Percentiles rank a stretch among this genome's conserved stretches.
phyloP scores from a whole-genome alignment of 305 asterid genomes.

The Fraxinus dipetala region DNA sequence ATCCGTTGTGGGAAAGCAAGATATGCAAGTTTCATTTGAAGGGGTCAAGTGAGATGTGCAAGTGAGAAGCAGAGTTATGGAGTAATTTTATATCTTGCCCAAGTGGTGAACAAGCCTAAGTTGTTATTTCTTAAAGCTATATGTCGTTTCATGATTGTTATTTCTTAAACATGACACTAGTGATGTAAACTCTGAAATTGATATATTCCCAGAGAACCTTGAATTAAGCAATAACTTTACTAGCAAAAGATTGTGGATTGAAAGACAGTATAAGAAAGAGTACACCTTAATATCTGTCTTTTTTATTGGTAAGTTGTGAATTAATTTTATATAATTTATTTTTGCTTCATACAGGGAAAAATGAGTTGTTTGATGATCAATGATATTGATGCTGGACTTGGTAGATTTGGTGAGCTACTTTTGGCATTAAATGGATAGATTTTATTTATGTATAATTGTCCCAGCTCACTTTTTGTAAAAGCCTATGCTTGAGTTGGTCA shows the following conservation, averaged over 20 bases:
- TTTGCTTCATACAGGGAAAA: conserved; percentile 60
- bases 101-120: neutral
- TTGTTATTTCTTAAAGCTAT: neutral
- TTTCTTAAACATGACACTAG: neutral
- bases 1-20: neutral
- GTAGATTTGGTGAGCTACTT: conserved; percentile 76
- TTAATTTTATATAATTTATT: conserved; percentile 11
- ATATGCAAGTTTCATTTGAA: neutral
- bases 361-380: conserved; percentile 94
- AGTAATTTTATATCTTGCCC: neutral
- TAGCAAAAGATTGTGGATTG: neutral
- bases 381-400: conserved; percentile 93
- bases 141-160: neutral
- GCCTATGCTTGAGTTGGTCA: neutral
- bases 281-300: neutral
- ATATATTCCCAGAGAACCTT: neutral
- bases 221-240: conserved; percentile 1
- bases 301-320: conserved; percentile 6
- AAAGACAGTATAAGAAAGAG: neutral
- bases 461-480: neutral
- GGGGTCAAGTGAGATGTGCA: neutral
- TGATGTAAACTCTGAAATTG: neutral
- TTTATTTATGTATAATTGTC: neutral
- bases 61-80: neutral
- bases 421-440: neutral